phyloP scores from a whole-genome alignment of 2,329 filamentous ascomycete genomes.

The Trichoderma sp. region DNA sequence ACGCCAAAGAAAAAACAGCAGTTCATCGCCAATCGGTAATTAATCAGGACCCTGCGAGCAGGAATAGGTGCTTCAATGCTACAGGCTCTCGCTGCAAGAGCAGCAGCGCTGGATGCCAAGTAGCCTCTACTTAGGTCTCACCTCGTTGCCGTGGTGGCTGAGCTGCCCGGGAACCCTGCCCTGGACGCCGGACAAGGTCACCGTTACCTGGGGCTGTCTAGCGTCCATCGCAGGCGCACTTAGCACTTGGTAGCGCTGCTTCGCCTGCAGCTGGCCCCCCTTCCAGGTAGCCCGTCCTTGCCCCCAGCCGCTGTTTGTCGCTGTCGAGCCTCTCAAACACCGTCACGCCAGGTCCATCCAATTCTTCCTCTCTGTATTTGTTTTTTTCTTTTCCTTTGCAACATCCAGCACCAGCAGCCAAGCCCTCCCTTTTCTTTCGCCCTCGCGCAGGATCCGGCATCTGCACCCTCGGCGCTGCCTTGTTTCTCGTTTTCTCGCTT shows the following conservation, averaged over 20 bases:
- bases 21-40: background rate
- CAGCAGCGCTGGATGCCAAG: background rate
- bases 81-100: background rate
- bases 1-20: background rate
- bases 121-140: constrained; percentile 24
- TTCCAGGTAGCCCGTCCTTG: constrained; percentile 10
- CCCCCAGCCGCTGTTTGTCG: constrained; percentile 26
- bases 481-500: constrained; percentile 30
- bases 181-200: constrained; percentile 23
- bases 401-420: constrained; percentile 20
- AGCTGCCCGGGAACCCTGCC: constrained; percentile 19
- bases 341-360: constrained; percentile 26
- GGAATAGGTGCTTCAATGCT: constrained; percentile 2
- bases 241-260: constrained; percentile 23
- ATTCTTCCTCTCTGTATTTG: constrained; percentile 23
- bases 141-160: constrained; percentile 25
- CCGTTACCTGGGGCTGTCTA: constrained; percentile 20
- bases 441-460: constrained; percentile 27
- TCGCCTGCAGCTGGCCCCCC: constrained; percentile 23
- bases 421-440: constrained; percentile 21
- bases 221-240: constrained; percentile 21
- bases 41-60: background rate
- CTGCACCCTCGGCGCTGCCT: constrained; percentile 29
- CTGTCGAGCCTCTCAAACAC: constrained; percentile 26
- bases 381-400: constrained; percentile 22